phyloP scores from a whole-genome alignment of 345 rosid genomes.

The Gossypium turneri region DNA sequence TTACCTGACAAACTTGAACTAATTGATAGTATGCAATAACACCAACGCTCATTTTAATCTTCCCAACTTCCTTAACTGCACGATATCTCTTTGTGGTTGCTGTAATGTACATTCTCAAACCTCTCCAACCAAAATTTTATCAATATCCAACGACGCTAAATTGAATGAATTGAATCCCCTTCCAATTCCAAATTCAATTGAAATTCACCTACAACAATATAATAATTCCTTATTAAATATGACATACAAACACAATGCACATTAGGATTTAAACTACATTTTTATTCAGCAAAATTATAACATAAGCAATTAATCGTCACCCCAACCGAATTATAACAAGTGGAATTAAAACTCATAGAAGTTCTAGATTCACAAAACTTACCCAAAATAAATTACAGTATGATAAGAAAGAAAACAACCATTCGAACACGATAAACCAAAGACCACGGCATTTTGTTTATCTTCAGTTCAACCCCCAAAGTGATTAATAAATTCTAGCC shows the following conservation, averaged over 20 bases:
- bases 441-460: slow-evolving; percentile 73
- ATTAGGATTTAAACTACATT: not conserved
- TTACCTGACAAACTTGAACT: slow-evolving; percentile 93
- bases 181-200: slow-evolving; percentile 11
- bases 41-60: slow-evolving; percentile 75
- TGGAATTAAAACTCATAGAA: not conserved
- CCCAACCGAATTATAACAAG: not conserved
- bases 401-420: slow-evolving; percentile 72
- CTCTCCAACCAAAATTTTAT: slow-evolving; percentile 34
- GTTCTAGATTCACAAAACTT: slow-evolving; percentile 11
- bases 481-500: slow-evolving; percentile 17
- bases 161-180: slow-evolving; percentile 15
- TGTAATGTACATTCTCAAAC: slow-evolving; percentile 74
- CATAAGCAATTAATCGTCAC: not conserved
- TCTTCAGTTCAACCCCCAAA: slow-evolving; percentile 25
- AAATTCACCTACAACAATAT: slow-evolving; percentile 35
- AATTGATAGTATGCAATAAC: slow-evolving; percentile 60
- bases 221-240: not conserved
- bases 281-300: not conserved
- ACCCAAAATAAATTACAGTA: slow-evolving; percentile 61
- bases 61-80: slow-evolving; percentile 67
- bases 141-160: slow-evolving; percentile 15
- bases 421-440: slow-evolving; percentile 63
- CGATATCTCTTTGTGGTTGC: slow-evolving; percentile 67
- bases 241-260: not conserved